Percentiles rank a stretch among this genome's conserved stretches.
Conservation (phyloP, 345 rosid genomes). For the Melaleuca quinquenervia region DNA sequence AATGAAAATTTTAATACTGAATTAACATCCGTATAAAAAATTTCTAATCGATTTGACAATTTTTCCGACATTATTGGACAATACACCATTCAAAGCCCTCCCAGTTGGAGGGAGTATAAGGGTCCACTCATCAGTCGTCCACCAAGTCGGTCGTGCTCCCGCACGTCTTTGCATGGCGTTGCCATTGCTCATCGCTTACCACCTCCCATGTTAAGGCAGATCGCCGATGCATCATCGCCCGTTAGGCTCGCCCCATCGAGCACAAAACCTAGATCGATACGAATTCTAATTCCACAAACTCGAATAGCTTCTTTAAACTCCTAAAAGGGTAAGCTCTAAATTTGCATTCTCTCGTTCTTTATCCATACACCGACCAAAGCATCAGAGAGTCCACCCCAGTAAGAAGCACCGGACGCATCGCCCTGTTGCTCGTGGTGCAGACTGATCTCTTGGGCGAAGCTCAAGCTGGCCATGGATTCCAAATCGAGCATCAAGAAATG, state of each 20-base stretch:
- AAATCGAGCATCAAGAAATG: not conserved
- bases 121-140: not conserved
- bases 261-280: not conserved
- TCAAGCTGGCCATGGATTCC: not conserved
- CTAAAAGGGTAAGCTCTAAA: not conserved
- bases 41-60: not conserved
- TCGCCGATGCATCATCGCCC: not conserved
- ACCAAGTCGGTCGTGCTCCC: not conserved
- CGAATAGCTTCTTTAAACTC: not conserved
- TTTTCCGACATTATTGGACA: not conserved
- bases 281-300: not conserved
- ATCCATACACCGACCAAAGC: not conserved
- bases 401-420: not conserved
- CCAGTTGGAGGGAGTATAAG: too few relatives aligned
- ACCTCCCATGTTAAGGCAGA: not conserved
- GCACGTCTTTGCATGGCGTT: not conserved
- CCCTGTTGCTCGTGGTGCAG: fast-evolving
- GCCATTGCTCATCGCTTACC: not conserved
- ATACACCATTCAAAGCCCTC: not conserved
- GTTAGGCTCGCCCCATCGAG: not conserved
- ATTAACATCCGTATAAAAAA: too few relatives aligned
- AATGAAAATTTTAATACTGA: too few relatives aligned
- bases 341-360: not conserved
- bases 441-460: not conserved
- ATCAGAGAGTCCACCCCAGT: not conserved